These are phyloP conservation scores for Melianthus villosus DNA, from an alignment of 441 rosid species.

Conservation along the genomic window DNA sequence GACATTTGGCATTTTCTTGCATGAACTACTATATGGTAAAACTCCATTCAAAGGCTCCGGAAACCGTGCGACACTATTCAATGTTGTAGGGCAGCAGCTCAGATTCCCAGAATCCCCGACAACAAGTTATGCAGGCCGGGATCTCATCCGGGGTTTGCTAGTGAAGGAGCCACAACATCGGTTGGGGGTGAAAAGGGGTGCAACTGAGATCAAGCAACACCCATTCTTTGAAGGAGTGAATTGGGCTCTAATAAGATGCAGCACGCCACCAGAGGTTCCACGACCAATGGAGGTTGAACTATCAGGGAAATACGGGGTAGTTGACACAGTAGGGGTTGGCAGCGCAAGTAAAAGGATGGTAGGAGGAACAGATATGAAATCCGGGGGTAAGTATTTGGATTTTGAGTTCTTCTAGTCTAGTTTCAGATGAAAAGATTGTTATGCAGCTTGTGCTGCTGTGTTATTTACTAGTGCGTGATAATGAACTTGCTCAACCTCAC, in stretches of 20 bases:
- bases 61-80: conserved; percentile 85
- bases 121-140: conserved; percentile 64
- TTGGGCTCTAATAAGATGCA: conserved; percentile 92
- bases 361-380: conserved; percentile 41
- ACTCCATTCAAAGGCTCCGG: conserved; percentile 70
- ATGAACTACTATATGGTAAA: too few relatives aligned
- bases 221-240: conserved; percentile 91
- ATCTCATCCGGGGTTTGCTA: conserved; percentile 64
- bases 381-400: conserved; percentile 88
- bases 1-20: conserved; percentile 86
- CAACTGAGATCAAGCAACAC: conserved; percentile 94
- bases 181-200: conserved; percentile 86
- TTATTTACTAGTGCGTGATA: too few relatives aligned
- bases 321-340: conserved; percentile 55
- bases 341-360: conserved; percentile 52
- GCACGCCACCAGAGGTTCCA: conserved; percentile 94
- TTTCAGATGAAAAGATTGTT: too few relatives aligned
- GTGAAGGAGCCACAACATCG: conserved; percentile 88
- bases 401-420: conserved; percentile 80
- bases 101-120: conserved; percentile 83
- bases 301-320: conserved; percentile 45
- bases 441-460: too few relatives aligned
- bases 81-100: conserved; percentile 85
- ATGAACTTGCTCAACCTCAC: too few relatives aligned
- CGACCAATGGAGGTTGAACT: conserved; percentile 57